These are phyloP conservation scores for Arctium lappa DNA, from an alignment of 129 eudicot genomes.

Conservation along the genomic window DNA sequence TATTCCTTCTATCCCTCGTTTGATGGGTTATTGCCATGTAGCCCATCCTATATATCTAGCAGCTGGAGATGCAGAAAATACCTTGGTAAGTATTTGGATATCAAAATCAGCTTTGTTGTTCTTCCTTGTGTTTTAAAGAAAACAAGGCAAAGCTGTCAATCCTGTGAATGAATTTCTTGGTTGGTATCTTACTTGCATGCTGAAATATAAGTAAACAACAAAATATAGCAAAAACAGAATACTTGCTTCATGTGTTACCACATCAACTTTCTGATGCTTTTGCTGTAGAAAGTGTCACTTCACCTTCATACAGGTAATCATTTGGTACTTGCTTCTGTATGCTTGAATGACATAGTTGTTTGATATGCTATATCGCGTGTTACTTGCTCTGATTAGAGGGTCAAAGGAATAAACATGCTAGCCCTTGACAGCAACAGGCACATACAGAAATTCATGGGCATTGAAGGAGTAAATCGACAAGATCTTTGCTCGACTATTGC, in stretches of 20 bases:
- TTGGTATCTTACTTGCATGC: neutral
- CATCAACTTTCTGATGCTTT: no score
- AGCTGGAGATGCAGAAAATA: slow-evolving; percentile 52
- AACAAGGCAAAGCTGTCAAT: neutral
- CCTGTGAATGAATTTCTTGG: neutral
- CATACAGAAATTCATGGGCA: no score
- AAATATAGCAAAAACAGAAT: neutral
- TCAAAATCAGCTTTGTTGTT: neutral
- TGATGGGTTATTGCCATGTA: slow-evolving; percentile 99
- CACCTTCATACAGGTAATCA: no score
- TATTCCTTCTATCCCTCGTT: slow-evolving; percentile 96
- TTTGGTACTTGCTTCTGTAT: no score
- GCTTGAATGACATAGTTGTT: no score
- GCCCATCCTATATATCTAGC: slow-evolving; percentile 95
- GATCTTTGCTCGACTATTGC: no score
- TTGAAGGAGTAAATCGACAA: no score
- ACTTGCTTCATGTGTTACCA: neutral
- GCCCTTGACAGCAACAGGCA: no score
- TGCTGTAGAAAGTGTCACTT: neutral
- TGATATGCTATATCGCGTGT: no score
- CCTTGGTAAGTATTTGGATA: slow-evolving; percentile 39
- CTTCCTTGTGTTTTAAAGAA: neutral
- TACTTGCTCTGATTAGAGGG: no score
- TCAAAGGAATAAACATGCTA: no score
- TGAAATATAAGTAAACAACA: neutral